phyloP scores from a whole-genome alignment of 2,329 filamentous ascomycete genomes.

The Aureobasidium sp. region DNA sequence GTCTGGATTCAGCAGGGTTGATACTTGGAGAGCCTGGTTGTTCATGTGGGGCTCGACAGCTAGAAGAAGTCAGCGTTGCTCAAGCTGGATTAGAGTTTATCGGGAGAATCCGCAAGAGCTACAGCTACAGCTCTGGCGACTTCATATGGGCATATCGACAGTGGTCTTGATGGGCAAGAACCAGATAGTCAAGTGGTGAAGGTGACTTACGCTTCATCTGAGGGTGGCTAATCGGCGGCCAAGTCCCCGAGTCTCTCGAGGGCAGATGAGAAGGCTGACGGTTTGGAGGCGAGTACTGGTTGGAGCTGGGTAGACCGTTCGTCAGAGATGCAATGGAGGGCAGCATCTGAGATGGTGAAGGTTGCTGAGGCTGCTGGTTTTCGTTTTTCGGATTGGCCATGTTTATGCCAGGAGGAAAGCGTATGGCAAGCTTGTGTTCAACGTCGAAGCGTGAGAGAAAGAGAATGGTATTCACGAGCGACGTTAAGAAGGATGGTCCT shows the following conservation, averaged over 20 bases:
- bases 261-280: constrained; percentile 26
- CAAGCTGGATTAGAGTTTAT: not conserved
- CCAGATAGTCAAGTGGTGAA: not conserved
- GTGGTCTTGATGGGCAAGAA: not conserved
- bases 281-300: constrained; percentile 25
- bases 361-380: constrained; percentile 15
- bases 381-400: constrained; percentile 15
- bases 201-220: constrained; percentile 32
- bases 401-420: not conserved
- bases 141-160: not conserved
- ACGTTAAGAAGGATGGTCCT: not conserved
- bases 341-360: constrained; percentile 20
- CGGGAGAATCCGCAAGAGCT: not conserved
- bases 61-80: not conserved
- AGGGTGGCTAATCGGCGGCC: constrained; percentile 25
- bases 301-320: constrained; percentile 27
- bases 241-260: constrained; percentile 32
- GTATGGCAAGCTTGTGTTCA: constrained; percentile 4
- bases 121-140: not conserved
- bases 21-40: constrained; percentile 41
- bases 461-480: constrained; percentile 8
- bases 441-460: constrained; percentile 13
- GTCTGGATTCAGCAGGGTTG: constrained; percentile 44
- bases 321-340: constrained; percentile 33
- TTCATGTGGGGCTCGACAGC: constrained; percentile 11